Conservation (phyloP, 805 yeast species). For the Myxozyma monticola region DNA sequence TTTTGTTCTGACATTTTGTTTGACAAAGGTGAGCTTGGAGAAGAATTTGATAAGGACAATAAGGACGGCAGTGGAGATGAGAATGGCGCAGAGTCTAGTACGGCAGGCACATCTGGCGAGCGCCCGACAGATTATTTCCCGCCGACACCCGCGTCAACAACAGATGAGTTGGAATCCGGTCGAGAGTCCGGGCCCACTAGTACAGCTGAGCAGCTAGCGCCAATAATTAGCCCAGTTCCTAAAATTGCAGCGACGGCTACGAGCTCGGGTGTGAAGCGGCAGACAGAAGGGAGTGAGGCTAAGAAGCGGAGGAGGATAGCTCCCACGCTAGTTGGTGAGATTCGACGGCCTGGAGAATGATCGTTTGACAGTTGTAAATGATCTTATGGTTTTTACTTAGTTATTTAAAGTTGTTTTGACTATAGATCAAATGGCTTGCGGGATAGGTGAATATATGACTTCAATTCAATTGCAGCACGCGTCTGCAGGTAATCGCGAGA, state of each 20-base stretch:
- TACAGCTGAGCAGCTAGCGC: slow-evolving; percentile 1
- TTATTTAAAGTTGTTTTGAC: too few species aligned
- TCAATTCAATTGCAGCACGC: too few species aligned
- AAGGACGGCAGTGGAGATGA: background rate
- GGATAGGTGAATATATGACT: too few species aligned
- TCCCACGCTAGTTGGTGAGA: slow-evolving; percentile 24
- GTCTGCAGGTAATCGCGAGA: too few species aligned
- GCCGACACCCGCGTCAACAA: slow-evolving; percentile 19
- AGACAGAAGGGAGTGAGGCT: background rate
- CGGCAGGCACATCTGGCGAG: background rate
- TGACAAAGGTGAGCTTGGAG: slow-evolving; percentile 57
- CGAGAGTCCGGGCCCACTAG: background rate
- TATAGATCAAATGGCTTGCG: too few species aligned
- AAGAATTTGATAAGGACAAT: slow-evolving; percentile 33
- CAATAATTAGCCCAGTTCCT: slow-evolving; percentile 25
- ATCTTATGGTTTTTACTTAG: too few species aligned
- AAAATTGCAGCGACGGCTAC: slow-evolving; percentile 3
- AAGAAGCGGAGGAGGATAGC: slow-evolving; percentile 25
- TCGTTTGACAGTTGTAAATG: too few species aligned
- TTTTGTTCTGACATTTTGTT: slow-evolving; percentile 73
- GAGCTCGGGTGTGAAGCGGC: background rate
- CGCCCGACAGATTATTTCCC: slow-evolving; percentile 1
- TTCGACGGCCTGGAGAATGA: too few species aligned
- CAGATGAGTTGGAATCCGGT: slow-evolving; percentile 5
- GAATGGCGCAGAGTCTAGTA: background rate